Evolutionary conservation across 2,329 filamentous ascomycete species (phyloP), one percentile per base, ranked within the genome.

Genomic region (Pseudocercospora crystallina): DNA sequence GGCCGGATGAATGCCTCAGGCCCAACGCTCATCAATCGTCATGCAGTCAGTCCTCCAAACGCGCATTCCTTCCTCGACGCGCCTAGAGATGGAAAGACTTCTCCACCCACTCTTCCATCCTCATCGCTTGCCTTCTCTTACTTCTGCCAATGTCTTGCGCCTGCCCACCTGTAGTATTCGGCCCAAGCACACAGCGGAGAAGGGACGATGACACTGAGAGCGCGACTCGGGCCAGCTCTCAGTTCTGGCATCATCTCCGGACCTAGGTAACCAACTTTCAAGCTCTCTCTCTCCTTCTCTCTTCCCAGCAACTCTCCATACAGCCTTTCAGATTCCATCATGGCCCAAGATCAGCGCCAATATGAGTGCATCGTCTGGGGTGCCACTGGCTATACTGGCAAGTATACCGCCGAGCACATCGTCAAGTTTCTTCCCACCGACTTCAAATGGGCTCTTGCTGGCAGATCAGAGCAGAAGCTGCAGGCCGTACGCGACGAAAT

Each of bases 391-490:
- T 96, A 95, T 71, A 96, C 91, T 0, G 91, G 91, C 34, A 85
- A 82, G 58, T 78, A 87, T 60, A 84, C 84, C 2, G 85, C 85
- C 26, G 85, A 95, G 68, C 83, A 94, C 69, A 86, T 96, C 63
- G 78, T 83, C 45, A 78, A 78, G 11, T 73, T 81, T 58, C 76
- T 90, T 1, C 87, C 90, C 0, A 89, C 86, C 13, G 81, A 89
- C 66, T 70, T 95, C 55, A 90, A 83, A 74, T 96, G 91, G 91
- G 91, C 89, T 11, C 76, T 96, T 48, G 89, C 90, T 39, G 91
- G 91, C 29, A 86, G 91, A 20, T 91, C 88, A n/a, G 74, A 79
- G 42, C 74, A 77, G 42, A 96, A 96, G 69, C 79, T 97, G 4
- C 80, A 86, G 59, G 72, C 73, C 35, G 71, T 96, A 9, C 82